A percentile compares a stretch with the other conserved stretches of the same genome.
Evolutionary conservation across 108 stramenopile species (phyloP).

Genomic region (Skeletonema costatum): DNA sequence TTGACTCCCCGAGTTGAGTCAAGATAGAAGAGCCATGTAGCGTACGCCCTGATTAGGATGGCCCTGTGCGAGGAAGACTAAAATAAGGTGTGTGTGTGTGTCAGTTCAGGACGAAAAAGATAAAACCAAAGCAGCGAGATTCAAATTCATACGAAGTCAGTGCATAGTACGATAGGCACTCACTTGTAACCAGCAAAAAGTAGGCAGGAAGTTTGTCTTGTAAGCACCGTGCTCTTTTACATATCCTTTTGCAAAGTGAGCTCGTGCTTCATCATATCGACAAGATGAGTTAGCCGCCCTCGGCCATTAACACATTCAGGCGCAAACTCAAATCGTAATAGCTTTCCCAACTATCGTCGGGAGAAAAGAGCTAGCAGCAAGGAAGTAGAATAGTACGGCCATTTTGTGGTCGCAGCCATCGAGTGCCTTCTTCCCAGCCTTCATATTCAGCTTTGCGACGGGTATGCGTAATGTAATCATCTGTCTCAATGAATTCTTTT

Average conservation of each 20-base stretch:
- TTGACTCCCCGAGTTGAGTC: background rate
- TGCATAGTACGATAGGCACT: background rate
- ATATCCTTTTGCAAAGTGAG: background rate
- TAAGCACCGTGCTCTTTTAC: background rate
- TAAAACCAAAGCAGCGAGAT: background rate
- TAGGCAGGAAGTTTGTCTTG: background rate
- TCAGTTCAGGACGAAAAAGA: background rate
- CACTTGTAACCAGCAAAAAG: background rate
- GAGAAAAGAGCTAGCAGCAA: slow-evolving; percentile 1
- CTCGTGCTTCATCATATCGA: background rate
- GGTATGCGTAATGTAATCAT: too few relatives aligned
- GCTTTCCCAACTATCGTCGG: slow-evolving; percentile 10
- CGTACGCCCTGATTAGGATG: background rate
- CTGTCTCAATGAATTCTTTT: too few relatives aligned
- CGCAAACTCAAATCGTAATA: background rate
- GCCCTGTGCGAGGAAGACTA: too few relatives aligned
- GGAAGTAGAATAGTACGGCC: slow-evolving; percentile 32
- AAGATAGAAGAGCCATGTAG: background rate
- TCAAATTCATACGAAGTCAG: background rate
- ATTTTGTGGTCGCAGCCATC: slow-evolving; percentile 21
- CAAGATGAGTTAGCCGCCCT: background rate
- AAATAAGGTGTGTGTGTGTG: background rate
- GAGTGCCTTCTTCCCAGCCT: slow-evolving; percentile 27
- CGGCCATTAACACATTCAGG: background rate
- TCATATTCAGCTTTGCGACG: too few relatives aligned